Evolutionary conservation across 2,329 filamentous ascomycete species (phyloP), one percentile per base, ranked within the genome.

Genomic region (Raffaelea albimanens): DNA sequence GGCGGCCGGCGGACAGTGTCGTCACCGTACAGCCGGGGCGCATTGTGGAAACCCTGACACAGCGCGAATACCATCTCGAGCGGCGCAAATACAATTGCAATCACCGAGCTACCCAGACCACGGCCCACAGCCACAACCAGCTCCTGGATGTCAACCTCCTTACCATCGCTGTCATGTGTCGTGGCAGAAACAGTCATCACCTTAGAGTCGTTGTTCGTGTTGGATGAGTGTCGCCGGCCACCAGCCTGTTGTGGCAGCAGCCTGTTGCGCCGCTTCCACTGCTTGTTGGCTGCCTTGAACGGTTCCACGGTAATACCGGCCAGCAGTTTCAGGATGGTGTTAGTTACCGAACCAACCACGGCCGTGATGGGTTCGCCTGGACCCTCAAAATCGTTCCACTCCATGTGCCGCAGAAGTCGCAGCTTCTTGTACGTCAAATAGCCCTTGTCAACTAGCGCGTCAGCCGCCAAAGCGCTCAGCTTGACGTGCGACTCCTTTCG

Each of bases 341-440:
- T 70, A n/a, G 76, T 69, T 4, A 87, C 55, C 0, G 81, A 82
- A 11, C 78, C 76, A 31, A 78, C 76, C 4, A 76, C 66, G 3
- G 83, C 84, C 0, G 82, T 85, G 13, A 88, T 67, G 0, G 84
- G 84, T 58, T 87, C 84, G 0, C 83, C 83, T 0, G 83, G 83
- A 0, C 85, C 85, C 54, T 85, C 82, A 56, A 87, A 87, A 56
- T 87, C 83, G 54, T 86, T 85, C 82, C 83, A 88, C 55, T 86
- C 82, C 44, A 74, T 77, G 56, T 85, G 81, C 9, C 84, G 70
- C 9, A 85, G 57, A 1, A 87, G 68, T 13, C 76, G 72, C 42
- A 88, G 62, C 49, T 79, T 75, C 47, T 73, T 76, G 76, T 81
- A 86, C 21, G 72, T 70, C 20, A 85, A 58, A 52, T 76, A 71